Conservation (phyloP, 192 early-diverging fungal species). For the Dispira simplex region DNA sequence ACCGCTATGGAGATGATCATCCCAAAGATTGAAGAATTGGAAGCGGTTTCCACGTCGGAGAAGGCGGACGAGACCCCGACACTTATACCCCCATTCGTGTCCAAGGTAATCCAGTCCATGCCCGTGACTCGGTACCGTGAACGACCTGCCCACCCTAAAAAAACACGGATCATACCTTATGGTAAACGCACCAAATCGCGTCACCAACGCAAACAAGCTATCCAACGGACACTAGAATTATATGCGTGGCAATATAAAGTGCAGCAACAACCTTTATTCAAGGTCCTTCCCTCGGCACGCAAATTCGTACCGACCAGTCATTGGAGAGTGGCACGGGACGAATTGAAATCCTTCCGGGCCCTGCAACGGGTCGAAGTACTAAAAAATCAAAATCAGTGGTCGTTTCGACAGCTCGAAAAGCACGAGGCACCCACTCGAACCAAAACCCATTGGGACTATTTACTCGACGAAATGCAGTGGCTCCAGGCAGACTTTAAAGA, state of each 20-base stretch:
- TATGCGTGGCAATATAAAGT: slow-evolving; percentile 23
- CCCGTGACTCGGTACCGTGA: slow-evolving; percentile 1
- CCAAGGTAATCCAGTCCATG: background rate
- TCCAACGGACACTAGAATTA: slow-evolving; percentile 7
- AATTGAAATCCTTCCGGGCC: slow-evolving; percentile 22
- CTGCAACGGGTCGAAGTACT: slow-evolving; percentile 31
- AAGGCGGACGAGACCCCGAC: background rate
- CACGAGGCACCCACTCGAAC: slow-evolving; percentile 29
- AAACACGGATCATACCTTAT: background rate
- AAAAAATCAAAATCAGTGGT: slow-evolving; percentile 27
- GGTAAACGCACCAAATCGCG: background rate
- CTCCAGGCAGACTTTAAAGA: slow-evolving; percentile 30
- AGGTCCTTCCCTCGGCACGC: slow-evolving; percentile 14
- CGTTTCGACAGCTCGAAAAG: slow-evolving; percentile 28
- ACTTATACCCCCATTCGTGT: background rate
- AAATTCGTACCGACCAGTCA: slow-evolving; percentile 23
- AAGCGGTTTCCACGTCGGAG: too few relatives aligned
- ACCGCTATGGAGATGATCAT: too few relatives aligned
- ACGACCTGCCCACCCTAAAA: background rate
- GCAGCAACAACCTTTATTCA: slow-evolving; percentile 25
- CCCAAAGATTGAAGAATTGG: too few relatives aligned
- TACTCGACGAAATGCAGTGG: slow-evolving; percentile 33
- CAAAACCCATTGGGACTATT: slow-evolving; percentile 34
- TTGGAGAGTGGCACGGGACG: slow-evolving; percentile 29
- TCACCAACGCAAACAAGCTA: background rate